Conservation (phyloP, 2,329 filamentous ascomycete species). For the Lachnum nothofagi region DNA sequence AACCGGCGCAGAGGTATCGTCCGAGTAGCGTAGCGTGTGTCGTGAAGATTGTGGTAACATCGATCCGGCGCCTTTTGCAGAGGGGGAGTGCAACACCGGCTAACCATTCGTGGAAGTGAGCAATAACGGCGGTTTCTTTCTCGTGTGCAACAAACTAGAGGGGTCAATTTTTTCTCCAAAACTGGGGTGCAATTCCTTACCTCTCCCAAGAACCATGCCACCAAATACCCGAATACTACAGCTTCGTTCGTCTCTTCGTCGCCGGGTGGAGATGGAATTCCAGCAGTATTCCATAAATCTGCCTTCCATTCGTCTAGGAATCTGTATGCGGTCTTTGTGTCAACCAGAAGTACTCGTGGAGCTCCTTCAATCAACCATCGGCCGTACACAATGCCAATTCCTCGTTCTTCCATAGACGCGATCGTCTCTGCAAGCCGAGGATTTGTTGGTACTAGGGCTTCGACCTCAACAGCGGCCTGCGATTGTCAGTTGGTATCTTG, state of each 20-base stretch:
- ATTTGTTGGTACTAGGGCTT: constrained; percentile 80
- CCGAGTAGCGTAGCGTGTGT: constrained; percentile 94
- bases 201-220: constrained; percentile 97
- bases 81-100: constrained; percentile 88
- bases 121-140: constrained; percentile 85
- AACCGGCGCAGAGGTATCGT: constrained; percentile 92
- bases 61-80: constrained; percentile 88
- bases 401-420: constrained; percentile 85
- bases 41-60: constrained; percentile 96
- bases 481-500: constrained; percentile 22
- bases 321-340: constrained; percentile 87
- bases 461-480: constrained; percentile 94
- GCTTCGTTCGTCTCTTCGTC: constrained; percentile 97
- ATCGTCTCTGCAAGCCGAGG: constrained; percentile 78
- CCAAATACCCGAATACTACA: constrained; percentile 93
- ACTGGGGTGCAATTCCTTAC: constrained; percentile 44
- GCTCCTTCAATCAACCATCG: constrained; percentile 97
- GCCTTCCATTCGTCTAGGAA: constrained; percentile 96
- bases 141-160: constrained; percentile 85
- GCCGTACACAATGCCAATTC: constrained; percentile 85
- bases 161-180: constrained; percentile 11
- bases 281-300: constrained; percentile 86
- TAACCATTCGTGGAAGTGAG: constrained; percentile 98
- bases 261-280: constrained; percentile 85
- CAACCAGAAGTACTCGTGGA: constrained; percentile 86